phyloP scores from a whole-genome alignment of 805 yeast genomes.

The Grigorovia yakushimaensis region DNA sequence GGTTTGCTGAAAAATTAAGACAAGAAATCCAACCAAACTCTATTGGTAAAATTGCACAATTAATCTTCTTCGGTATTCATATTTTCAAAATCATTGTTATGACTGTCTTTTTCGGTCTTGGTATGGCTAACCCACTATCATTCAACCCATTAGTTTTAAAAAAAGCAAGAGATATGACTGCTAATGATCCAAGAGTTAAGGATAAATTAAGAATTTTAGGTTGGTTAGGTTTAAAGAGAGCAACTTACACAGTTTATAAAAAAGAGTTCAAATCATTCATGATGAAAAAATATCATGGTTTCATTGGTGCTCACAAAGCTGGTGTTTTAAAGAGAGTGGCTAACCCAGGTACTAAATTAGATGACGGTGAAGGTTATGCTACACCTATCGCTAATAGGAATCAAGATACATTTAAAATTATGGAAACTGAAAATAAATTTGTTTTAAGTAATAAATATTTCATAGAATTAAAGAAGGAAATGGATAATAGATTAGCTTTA shows the following conservation, averaged over 20 bases:
- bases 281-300: conserved; percentile 59
- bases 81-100: conserved; percentile 47
- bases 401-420: conserved; percentile 28
- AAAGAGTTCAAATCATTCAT: conserved; percentile 54
- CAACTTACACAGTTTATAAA: conserved; percentile 57
- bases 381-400: conserved; percentile 35
- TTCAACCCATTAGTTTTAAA: conserved; percentile 31
- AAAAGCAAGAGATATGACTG: conserved; percentile 21
- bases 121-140: conserved; percentile 67
- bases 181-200: conserved; percentile 21
- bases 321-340: conserved; percentile 56
- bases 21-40: conserved; percentile 37
- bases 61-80: conserved; percentile 64
- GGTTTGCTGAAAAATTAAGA: conserved; percentile 38
- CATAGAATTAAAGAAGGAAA: conserved; percentile 38
- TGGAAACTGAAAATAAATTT: conserved; percentile 37
- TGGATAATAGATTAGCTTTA: conserved; percentile 30
- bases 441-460: conserved; percentile 45
- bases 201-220: conserved; percentile 54
- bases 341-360: conserved; percentile 51
- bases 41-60: conserved; percentile 40
- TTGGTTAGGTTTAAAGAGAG: conserved; percentile 84
- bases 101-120: conserved; percentile 50
- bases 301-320: conserved; percentile 61
- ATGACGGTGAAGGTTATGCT: conserved; percentile 71